Base-by-base conservation (phyloP, 164 flowering plant genomes). In the Aristolochia fimbriata region DNA sequence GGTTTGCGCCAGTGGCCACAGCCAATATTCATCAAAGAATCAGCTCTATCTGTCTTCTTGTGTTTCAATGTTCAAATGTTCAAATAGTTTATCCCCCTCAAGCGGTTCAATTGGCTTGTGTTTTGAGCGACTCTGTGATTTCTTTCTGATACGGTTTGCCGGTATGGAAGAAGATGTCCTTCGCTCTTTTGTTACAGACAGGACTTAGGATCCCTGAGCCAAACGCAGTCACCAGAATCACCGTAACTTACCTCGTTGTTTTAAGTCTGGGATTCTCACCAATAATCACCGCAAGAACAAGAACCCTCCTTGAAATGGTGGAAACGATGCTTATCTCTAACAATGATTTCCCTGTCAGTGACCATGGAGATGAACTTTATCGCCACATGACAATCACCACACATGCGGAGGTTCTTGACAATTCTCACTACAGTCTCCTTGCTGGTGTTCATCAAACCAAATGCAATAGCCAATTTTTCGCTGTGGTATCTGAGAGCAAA, bases 381-480 rank as follows among this genome's bases (percentile, higher is more conserved):
- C 48, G 79, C 83, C 43, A 37, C 43, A 37, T 88, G 96, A 47
- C 90, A 88, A 62, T 88, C 96, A 61, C 74, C 77, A 60, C 96
- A 86, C 69, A 88, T 82, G 41, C 96, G 60, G 17, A 86, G 84
- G 67, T 88, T 88, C 76, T 88, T 88, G 55, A 83, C 80, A 14
- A 88, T 72, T 68, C 78, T 79, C 31, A 88, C 68, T 1, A 59
- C 13, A 33, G 58, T 53, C 15, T 74, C 87, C 30, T 56, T 33
- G 27, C 60, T 63, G 11, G 81, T 76, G 31, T 72, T 83, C 79
- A 86, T 33, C 4, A 88, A 59, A 23, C 91, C 88, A 64, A 78
- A 86, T 56, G 85, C 87, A 24, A 88, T 56, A 6, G 93, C 91
- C 48, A 88, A 81, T 78, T 86, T 88, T 78, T 86, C 96, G 55